These are phyloP conservation scores for Paramecium pentaurelia DNA, from an alignment of 73 alveolate genomes.

Conservation along the genomic window DNA sequence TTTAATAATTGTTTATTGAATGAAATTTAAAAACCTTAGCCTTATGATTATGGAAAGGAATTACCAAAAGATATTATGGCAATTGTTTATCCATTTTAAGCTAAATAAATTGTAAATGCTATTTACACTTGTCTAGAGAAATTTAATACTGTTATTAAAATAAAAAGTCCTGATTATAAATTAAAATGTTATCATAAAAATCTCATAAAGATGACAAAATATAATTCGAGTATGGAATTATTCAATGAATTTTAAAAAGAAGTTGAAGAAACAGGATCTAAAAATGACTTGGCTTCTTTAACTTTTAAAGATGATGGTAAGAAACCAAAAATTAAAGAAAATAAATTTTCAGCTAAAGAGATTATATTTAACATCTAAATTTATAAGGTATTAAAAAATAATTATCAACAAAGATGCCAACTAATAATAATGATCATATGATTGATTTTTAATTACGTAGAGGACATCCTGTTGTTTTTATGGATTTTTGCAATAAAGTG, in stretches of 20 bases:
- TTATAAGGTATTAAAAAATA: background rate
- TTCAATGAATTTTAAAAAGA: conserved; percentile 11
- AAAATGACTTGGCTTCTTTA: background rate
- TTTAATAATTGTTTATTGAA: background rate
- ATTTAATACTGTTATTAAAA: conserved; percentile 20
- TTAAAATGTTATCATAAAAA: conserved; percentile 47
- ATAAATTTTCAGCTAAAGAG: conserved; percentile 19
- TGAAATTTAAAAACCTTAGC: background rate
- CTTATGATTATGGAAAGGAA: conserved; percentile 27
- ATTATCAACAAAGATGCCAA: background rate
- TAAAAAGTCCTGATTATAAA: conserved; percentile 32
- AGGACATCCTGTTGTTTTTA: conserved; percentile 42
- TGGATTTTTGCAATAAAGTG: conserved; percentile 46
- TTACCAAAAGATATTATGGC: conserved; percentile 11
- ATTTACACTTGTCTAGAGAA: conserved; percentile 34
- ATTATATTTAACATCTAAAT: conserved; percentile 22
- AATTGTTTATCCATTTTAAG: background rate
- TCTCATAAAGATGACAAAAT: conserved; percentile 13
- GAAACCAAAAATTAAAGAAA: conserved; percentile 9
- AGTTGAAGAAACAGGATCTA: conserved; percentile 18
- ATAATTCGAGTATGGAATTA: conserved; percentile 19
- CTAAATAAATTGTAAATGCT: conserved; percentile 18
- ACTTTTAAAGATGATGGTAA: conserved; percentile 30
- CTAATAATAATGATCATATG: conserved; percentile 38
- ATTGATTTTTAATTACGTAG: conserved; percentile 25